Evolutionary conservation across 805 yeast genomes (phyloP).

Genomic region (Wickerhamiella slavikovae): DNA sequence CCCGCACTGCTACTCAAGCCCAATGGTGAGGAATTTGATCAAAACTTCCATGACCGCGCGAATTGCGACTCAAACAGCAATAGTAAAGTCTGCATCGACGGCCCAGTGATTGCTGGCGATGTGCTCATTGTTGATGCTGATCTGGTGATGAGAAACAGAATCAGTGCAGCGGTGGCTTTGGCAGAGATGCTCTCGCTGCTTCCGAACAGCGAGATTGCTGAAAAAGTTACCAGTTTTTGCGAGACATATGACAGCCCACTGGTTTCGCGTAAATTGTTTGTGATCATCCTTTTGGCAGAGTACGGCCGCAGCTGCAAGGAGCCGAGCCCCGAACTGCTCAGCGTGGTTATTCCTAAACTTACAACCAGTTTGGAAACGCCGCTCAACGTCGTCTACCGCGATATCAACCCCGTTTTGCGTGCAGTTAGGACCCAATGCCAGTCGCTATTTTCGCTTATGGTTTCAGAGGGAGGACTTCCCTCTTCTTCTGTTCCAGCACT

Average conservation of each 20-base stretch:
- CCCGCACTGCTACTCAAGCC: constrained; percentile 56
- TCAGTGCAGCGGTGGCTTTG: constrained; percentile 28
- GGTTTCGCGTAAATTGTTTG: constrained; percentile 61
- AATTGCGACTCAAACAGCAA: background rate
- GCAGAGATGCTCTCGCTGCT: no score
- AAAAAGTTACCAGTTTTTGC: constrained; percentile 6
- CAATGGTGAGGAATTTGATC: constrained; percentile 31
- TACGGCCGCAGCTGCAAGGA: constrained; percentile 16
- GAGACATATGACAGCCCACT: constrained; percentile 36
- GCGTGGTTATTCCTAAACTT: constrained; percentile 1
- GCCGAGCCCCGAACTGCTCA: background rate
- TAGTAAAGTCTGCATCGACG: constrained; percentile 56
- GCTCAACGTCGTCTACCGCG: constrained; percentile 33
- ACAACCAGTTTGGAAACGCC: constrained; percentile 2
- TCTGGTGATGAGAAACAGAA: constrained; percentile 50
- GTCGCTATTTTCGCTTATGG: constrained; percentile 58
- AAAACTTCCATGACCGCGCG: constrained; percentile 3
- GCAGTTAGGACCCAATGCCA: constrained; percentile 76
- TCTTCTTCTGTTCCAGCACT: constrained; percentile 55
- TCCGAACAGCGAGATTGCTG: background rate
- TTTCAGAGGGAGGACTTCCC: constrained; percentile 54
- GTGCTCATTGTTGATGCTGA: constrained; percentile 65
- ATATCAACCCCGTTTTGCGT: constrained; percentile 66
- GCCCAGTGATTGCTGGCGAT: constrained; percentile 83
- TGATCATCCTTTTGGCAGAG: constrained; percentile 52